Percentiles rank a stretch among this genome's conserved stretches.
phyloP scores from a whole-genome alignment of 768 basidiomycete genomes.

The Dacryopinax primogenitus region DNA sequence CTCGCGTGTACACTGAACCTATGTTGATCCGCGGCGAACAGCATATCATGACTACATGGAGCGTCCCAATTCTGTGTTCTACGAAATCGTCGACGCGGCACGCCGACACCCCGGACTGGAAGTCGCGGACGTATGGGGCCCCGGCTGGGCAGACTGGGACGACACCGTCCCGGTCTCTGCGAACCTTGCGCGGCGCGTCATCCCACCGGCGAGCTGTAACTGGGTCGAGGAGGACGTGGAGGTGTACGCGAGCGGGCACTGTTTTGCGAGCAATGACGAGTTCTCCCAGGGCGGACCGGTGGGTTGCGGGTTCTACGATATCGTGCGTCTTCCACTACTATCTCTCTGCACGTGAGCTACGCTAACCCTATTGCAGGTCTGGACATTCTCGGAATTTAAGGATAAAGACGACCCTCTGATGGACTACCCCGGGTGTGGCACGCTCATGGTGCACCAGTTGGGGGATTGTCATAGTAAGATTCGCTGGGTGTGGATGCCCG shows the following conservation, averaged over 20 bases:
- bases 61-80: conserved; percentile 28
- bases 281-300: conserved; percentile 3
- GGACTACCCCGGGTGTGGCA: conserved; percentile 24
- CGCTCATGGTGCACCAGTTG: conserved; percentile 26
- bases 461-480: conserved; percentile 23
- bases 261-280: neutral
- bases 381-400: conserved; percentile 24
- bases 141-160: conserved; percentile 26
- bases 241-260: neutral
- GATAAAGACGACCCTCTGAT: conserved; percentile 22
- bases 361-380: neutral
- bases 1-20: neutral
- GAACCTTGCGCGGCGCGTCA: conserved; percentile 22
- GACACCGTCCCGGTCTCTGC: conserved; percentile 20
- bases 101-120: conserved; percentile 23
- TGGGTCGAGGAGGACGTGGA: conserved; percentile 13
- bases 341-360: neutral
- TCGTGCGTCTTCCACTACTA: conserved; percentile 20
- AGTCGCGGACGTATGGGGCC: conserved; percentile 27
- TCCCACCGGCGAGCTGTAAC: conserved; percentile 17
- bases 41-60: conserved; percentile 27
- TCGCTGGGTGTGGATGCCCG: neutral
- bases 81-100: conserved; percentile 28
- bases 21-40: conserved; percentile 10
- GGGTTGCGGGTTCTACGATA: conserved; percentile 25